Evolutionary conservation across 495 filamentous ascomycete genomes (phyloP).

Genomic region (Apiosordaria backusii): DNA sequence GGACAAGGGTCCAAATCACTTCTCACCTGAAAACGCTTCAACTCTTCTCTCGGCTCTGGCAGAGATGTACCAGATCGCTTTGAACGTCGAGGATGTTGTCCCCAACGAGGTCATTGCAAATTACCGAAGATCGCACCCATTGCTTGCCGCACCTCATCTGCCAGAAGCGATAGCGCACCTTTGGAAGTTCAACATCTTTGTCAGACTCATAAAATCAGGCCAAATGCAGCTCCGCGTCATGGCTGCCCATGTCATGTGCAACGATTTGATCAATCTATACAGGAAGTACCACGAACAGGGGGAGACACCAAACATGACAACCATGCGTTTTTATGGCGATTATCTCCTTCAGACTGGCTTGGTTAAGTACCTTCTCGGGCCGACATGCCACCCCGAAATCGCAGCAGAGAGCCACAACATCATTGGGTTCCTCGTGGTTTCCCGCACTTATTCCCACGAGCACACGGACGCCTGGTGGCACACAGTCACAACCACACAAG

Average conservation of each 20-base stretch:
- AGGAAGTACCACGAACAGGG: slow-evolving; percentile 38
- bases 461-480: slow-evolving; percentile 85
- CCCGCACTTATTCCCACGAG: slow-evolving; percentile 61
- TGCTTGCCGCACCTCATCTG: slow-evolving; percentile 25
- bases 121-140: slow-evolving; percentile 29
- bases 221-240: slow-evolving; percentile 84
- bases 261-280: slow-evolving; percentile 64
- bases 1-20: slow-evolving; percentile 47
- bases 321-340: slow-evolving; percentile 61
- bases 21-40: slow-evolving; percentile 43
- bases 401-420: slow-evolving; percentile 79
- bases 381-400: slow-evolving; percentile 88
- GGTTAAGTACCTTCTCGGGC: slow-evolving; percentile 81
- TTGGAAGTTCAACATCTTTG: slow-evolving; percentile 68
- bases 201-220: slow-evolving; percentile 71
- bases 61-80: slow-evolving; percentile 39
- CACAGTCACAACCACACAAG: slow-evolving; percentile 74
- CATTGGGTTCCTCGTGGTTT: slow-evolving; percentile 83
- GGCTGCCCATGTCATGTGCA: slow-evolving; percentile 67
- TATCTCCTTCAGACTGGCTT: slow-evolving; percentile 64
- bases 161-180: slow-evolving; percentile 52
- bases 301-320: slow-evolving; percentile 45
- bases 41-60: slow-evolving; percentile 36
- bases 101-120: slow-evolving; percentile 32
- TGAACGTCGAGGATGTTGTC: slow-evolving; percentile 38